Evolutionary conservation across 2,329 filamentous ascomycete species (phyloP).

Genomic region (Ceratocystis harringtonii): DNA sequence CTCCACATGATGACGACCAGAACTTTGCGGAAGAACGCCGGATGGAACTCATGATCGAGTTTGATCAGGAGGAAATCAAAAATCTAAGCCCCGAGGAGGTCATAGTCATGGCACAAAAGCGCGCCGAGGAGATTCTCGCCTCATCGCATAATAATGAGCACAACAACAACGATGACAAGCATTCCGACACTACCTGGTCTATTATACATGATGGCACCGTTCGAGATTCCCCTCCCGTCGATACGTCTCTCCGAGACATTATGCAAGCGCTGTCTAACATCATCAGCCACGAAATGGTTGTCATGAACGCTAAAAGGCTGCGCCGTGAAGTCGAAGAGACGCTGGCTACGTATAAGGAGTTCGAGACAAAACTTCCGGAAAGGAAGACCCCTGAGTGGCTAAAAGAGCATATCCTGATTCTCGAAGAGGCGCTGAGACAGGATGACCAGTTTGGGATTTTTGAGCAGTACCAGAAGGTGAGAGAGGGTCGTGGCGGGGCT

Average conservation of each 20-base stretch:
- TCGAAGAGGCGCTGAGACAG: slow-evolving; percentile 53
- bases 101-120: slow-evolving; percentile 10
- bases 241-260: neutral
- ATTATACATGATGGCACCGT: neutral
- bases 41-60: slow-evolving; percentile 19
- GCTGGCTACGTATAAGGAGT: slow-evolving; percentile 18
- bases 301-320: slow-evolving; percentile 32
- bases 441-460: slow-evolving; percentile 18
- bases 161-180: slow-evolving; percentile 21
- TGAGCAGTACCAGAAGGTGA: neutral
- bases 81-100: slow-evolving; percentile 11
- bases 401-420: slow-evolving; percentile 18
- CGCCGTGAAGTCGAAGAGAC: slow-evolving; percentile 8
- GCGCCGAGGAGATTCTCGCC: slow-evolving; percentile 3
- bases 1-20: neutral
- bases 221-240: neutral
- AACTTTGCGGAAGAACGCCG: slow-evolving; percentile 18
- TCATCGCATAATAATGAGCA: slow-evolving; percentile 6
- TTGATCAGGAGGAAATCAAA: slow-evolving; percentile 11
- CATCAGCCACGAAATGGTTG: slow-evolving; percentile 51
- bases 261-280: slow-evolving; percentile 37
- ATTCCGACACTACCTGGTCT: neutral
- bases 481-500: neutral
- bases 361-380: slow-evolving; percentile 21
- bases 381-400: slow-evolving; percentile 17